These are phyloP conservation scores for Microstegium vimineum DNA, from an alignment of 176 grass and related monocot genomes.

Conservation along the genomic window DNA sequence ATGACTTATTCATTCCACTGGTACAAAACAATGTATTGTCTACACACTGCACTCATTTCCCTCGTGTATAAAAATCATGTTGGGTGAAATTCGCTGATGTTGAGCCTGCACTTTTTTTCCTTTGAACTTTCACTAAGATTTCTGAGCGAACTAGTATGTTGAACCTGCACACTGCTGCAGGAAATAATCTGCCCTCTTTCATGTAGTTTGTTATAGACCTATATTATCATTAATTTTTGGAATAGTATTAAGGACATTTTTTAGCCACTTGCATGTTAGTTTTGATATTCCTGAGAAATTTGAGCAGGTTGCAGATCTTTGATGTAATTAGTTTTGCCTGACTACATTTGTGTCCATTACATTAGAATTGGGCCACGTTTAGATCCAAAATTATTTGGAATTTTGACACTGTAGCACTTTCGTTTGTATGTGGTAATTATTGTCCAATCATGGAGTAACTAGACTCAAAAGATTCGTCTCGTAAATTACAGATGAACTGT, in stretches of 20 bases:
- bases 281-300: background rate
- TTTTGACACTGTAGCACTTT: too few species aligned
- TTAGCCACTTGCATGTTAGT: background rate
- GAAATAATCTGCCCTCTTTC: background rate
- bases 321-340: background rate
- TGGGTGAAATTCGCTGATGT: background rate
- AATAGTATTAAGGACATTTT: background rate
- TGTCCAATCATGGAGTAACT: too few species aligned
- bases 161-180: background rate
- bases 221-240: background rate
- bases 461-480: too few species aligned
- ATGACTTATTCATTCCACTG: background rate
- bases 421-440: too few species aligned
- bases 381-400: too few species aligned
- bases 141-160: background rate
- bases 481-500: too few species aligned
- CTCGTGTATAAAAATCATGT: background rate
- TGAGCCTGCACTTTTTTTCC: background rate
- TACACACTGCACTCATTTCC: background rate
- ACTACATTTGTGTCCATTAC: background rate
- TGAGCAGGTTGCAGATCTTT: background rate
- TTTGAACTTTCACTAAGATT: background rate
- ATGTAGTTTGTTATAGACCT: background rate
- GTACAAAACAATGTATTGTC: background rate
- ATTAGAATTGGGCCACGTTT: background rate